Base-by-base conservation (phyloP, 2,329 filamentous ascomycete species). In the Tricladium varicosporioides region DNA sequence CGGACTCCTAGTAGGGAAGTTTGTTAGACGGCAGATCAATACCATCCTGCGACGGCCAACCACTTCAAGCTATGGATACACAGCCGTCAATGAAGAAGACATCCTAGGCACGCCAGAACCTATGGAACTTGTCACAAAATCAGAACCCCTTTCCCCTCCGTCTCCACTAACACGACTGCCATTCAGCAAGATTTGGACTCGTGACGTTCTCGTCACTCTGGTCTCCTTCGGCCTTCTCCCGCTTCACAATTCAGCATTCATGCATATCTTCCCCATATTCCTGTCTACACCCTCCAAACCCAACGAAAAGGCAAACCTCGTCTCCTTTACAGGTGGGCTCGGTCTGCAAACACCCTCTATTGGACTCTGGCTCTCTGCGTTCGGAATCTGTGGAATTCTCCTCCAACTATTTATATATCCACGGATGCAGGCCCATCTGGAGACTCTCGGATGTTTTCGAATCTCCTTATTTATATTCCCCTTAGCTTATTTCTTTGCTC, bases 361-460 rank as follows among this genome's bases (percentile, higher is more conserved):
- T 48, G 87, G 88, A 19, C 74, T 87, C 44, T 86, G 86, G 13
- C 87, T 87, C 43, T 85, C 86, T 13, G 81, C 88, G 60, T 82
- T 90, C 9, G 88, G 88, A 8, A 73, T 87, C 46, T 78, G 90
- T 46, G 88, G 87, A 19, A 85, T 91, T 60, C 74, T 82, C 0
- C 75, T 94, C 51, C 88, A 92, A 70, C 78, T 91, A 10, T 75
- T 87, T 49, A 74, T 90, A 14, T 92, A 92, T 68, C 89, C 89
- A 1, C 74, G 73, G 31, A 73, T 91, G 5, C 88, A 89, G 46
- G 76, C 79, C 2, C 79, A 80, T 5, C 79, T 91, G 2, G 89
- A 89, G 40, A 87, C 87, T 0, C 72, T 92, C 51, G 76, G 77
- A 5, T 85, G 83, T 46, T 91, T 86, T 76, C 81, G 85, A 5